Evolutionary conservation across 2,329 filamentous ascomycete genomes (phyloP), one percentile per base, ranked within the genome.

Genomic region (Pseudocercospora fijiensis): DNA sequence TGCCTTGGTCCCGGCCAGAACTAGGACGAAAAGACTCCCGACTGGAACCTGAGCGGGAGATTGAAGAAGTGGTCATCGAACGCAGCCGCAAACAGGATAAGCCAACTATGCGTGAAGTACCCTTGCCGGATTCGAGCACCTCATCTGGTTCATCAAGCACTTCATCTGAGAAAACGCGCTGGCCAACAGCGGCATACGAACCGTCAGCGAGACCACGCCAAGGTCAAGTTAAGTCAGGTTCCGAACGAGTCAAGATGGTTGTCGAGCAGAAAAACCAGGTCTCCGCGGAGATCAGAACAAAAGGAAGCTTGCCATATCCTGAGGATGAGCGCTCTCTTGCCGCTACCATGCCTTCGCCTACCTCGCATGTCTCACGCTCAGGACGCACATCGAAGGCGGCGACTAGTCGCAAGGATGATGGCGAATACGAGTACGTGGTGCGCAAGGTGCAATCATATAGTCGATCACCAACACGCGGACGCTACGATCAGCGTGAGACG

Each of bases 351-450:
- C 65, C 65, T 18, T 67, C 62, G 10, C 59, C 65, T 4, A 55
- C 47, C 6, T 62, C 61, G 24, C 58, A 64, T 37, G 47, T 51
- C 16, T 62, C 62, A 20, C 45, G 24, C 18, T 37, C 52, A n/a
- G 11, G 2, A 11, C 30, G 18, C 26, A 30, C 47, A 22, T 6
- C 53, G 2, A 52, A 47, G n/a, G 9, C n/a, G 9, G 13, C 2
- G 3, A 26, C 13, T 16, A 8, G 3, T 8, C 9, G 33, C 16
- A 47, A 60, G 24, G 47, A 47, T 16, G 66, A 63, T 16, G 33
- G 57, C 24, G 65, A 67, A 37, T 69, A 66, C 51, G 60, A 58
- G 33, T 69, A 69, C 55, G 56, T 58, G 20, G 26, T 53, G 45
- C 65, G 63, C 30, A 62, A 57, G 11, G 62, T 65, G 9, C 43